Conservation (phyloP, 768 basidiomycete species). For the Agaricus sinodeliciosus region DNA sequence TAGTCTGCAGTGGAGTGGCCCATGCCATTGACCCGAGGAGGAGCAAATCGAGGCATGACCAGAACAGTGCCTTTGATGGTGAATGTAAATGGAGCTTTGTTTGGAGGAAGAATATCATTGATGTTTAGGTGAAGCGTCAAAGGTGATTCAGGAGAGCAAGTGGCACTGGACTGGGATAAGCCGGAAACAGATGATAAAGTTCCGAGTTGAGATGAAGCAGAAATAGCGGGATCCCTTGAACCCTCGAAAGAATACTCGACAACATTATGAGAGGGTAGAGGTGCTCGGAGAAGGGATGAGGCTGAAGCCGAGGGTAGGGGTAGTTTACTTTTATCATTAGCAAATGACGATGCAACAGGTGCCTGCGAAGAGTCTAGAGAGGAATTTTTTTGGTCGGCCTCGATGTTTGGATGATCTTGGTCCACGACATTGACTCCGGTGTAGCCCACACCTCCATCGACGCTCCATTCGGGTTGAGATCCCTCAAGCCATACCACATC, state of each 20-base stretch:
- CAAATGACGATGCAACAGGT: slow-evolving; percentile 15
- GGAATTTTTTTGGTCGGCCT: slow-evolving; percentile 35
- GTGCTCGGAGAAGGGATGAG: slow-evolving; percentile 67
- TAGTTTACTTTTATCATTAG: slow-evolving; percentile 24
- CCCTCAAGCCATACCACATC: slow-evolving; percentile 63
- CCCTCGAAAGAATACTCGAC: slow-evolving; percentile 76
- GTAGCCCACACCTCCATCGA: slow-evolving; percentile 59
- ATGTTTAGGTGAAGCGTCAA: slow-evolving; percentile 77
- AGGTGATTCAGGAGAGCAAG: slow-evolving; percentile 46
- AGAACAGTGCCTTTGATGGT: slow-evolving; percentile 60
- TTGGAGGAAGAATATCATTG: slow-evolving; percentile 63
- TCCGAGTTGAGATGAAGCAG: slow-evolving; percentile 26
- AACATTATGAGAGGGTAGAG: slow-evolving; percentile 57
- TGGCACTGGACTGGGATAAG: slow-evolving; percentile 30
- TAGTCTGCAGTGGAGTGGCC: slow-evolving; percentile 7
- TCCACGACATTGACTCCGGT: slow-evolving; percentile 63
- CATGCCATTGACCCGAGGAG: slow-evolving; percentile 21
- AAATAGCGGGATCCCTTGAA: slow-evolving; percentile 28
- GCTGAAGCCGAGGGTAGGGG: slow-evolving; percentile 35
- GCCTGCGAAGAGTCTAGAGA: slow-evolving; percentile 37
- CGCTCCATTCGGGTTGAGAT: slow-evolving; percentile 45
- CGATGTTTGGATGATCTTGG: slow-evolving; percentile 21
- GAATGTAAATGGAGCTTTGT: slow-evolving; percentile 61
- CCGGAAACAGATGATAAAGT: slow-evolving; percentile 46
- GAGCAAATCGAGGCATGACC: slow-evolving; percentile 38